Base-by-base conservation (phyloP, 2,329 filamentous ascomycete genomes). In the Epicoccum nigrum region DNA sequence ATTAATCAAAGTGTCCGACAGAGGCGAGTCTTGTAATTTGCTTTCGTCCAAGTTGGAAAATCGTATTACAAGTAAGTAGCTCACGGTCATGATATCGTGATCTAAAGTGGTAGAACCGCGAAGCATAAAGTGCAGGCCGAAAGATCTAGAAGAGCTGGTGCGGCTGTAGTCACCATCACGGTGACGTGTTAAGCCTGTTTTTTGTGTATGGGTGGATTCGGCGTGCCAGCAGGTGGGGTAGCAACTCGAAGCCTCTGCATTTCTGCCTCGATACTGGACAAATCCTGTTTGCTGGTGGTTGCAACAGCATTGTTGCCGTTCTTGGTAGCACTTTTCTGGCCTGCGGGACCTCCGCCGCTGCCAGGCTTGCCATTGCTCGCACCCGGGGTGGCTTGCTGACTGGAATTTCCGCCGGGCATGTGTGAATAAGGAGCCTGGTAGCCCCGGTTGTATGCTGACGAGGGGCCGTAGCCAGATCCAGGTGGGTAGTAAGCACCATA, bases 401-500 rank as follows among this genome's bases (percentile, higher is more conserved):
- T 49, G 31, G 55, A 43, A 30, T 57, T 56, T 27, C 60, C 42
- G 4, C 55, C 59, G 5, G 62, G 56, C 1, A 54, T 57, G 30
- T 57, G 56, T 13, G 56, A 54, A 17, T 51, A 52, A 9, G 42
- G 40, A 39, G 46, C 37, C 35, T 51, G 42, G 25, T 62, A 61
- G 16, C 61, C 65, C 16, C 60, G 60, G 39, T 65, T 62, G 48
- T 65, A 67, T 9, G 59, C 51, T 12, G 63, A 54, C 2, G 61
- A 60, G n/a, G 58, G 49, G 15, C 59, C 57, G 32, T 65, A 71
- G 11, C 51, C 55, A 9, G 59, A 63, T 13, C 56, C 46, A 1
- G 68, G 67, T 3, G 69, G 67, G 30, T 69, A 71, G 54, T 65
- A 70, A 7, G 49, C 63, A 16, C 62, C 64, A 21, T 63, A 69